These are phyloP conservation scores for Hanseniaspora guilliermondii DNA, from an alignment of 805 yeast genomes.

Conservation along the genomic window DNA sequence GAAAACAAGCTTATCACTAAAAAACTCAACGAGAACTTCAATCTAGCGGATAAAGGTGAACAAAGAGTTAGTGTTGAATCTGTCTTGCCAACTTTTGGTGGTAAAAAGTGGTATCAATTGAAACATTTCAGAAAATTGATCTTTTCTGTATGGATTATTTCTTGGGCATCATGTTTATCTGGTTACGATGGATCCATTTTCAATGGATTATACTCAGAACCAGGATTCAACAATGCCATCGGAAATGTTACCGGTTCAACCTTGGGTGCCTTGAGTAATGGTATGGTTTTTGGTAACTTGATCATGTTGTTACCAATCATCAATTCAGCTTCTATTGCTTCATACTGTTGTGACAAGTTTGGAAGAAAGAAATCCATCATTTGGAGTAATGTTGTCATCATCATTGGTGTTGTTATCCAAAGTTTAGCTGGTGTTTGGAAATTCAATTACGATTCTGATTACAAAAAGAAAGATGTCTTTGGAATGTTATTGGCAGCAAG, in stretches of 20 bases:
- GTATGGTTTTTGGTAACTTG: constrained; percentile 33
- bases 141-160: constrained; percentile 29
- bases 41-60: neutral
- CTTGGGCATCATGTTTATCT: constrained; percentile 36
- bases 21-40: neutral
- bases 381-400: constrained; percentile 19
- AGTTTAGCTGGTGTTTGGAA: constrained; percentile 21
- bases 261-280: constrained; percentile 34
- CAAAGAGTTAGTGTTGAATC: neutral
- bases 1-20: neutral
- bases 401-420: constrained; percentile 14
- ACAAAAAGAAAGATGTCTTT: constrained; percentile 29
- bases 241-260: constrained; percentile 30
- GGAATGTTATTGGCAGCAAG: constrained; percentile 33
- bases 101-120: constrained; percentile 28
- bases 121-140: constrained; percentile 32
- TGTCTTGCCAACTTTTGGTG: constrained; percentile 18
- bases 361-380: constrained; percentile 31
- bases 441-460: constrained; percentile 26
- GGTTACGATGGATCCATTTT: constrained; percentile 40
- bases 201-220: constrained; percentile 38
- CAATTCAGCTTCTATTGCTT: neutral
- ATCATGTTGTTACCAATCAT: constrained; percentile 23
- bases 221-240: constrained; percentile 31
- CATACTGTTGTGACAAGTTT: constrained; percentile 27